These are phyloP conservation scores for Persicaria tinctoria DNA, from an alignment of 148 eudicot species.

Conservation along the genomic window DNA sequence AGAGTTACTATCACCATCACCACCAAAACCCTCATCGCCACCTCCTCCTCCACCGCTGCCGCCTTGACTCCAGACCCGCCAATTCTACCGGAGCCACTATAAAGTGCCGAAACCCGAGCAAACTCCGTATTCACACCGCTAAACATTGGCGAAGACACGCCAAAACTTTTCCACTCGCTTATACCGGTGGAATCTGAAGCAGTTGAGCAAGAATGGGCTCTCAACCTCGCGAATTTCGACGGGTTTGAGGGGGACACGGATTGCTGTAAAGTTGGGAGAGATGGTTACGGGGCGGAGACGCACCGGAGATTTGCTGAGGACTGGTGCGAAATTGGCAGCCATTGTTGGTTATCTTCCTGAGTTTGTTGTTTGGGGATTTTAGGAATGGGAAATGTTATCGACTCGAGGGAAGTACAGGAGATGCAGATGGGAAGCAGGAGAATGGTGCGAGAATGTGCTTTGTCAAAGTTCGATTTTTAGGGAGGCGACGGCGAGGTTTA, in stretches of 20 bases:
- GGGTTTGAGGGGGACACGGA: constrained; percentile 13
- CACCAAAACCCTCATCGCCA: constrained; percentile 8
- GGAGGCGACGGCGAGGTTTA: too few relatives aligned
- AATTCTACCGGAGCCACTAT: constrained; percentile 24
- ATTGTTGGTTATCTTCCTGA: constrained; percentile 11
- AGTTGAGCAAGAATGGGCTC: constrained; percentile 5
- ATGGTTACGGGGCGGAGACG: constrained; percentile 13
- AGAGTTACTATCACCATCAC: constrained; percentile 4
- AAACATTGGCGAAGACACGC: constrained; percentile 4
- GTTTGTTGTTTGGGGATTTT: not conserved
- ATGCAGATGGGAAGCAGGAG: not conserved
- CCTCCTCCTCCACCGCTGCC: not conserved
- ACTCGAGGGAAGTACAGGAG: not conserved
- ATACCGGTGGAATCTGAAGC: constrained; percentile 1
- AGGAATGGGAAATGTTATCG: not conserved
- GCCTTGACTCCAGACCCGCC: constrained; percentile 4
- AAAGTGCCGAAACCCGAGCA: constrained; percentile 33
- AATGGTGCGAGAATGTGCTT: not conserved
- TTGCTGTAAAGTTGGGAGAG: constrained; percentile 21
- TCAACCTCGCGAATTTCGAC: constrained; percentile 15
- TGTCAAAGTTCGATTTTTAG: too few relatives aligned
- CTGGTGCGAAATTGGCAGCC: constrained; percentile 18
- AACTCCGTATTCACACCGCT: constrained; percentile 21
- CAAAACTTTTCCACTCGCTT: constrained; percentile 12
- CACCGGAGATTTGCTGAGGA: constrained; percentile 14